Evolutionary conservation across 2,329 filamentous ascomycete species (phyloP), one percentile per base, ranked within the genome.

Genomic region (Fusarium veterinarium): DNA sequence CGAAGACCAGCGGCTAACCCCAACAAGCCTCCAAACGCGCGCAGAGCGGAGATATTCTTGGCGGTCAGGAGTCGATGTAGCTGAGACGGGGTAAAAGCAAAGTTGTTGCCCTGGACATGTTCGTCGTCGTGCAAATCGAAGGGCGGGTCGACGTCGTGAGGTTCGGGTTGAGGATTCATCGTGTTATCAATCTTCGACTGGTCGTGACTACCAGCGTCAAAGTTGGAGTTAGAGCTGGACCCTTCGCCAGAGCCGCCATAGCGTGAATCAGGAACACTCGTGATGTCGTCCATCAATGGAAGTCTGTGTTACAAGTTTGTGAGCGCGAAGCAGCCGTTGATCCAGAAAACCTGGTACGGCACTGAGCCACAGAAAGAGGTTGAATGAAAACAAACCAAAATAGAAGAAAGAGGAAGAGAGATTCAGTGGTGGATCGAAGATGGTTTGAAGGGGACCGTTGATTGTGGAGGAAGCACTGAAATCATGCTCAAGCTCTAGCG

Each of bases 31-130:
- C 88, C 88, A 67, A 90, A 82, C 20, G 84, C 85, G 53, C 84
- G 82, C 40, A 88, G 85, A 16, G 85, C 86, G 13, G 82, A 64
- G 11, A 87, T 79, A 23, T 81, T 86, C 59, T 87, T 86, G 30
- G 85, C 83, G n/a, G 84, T 86, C 35, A 88, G 75, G 37, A 90
- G 83, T 64, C 86, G 87, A 76, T 86, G 86, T 6, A 90, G 80
- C 63, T 89, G 87, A 8, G 83, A 83, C 4, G 87, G 86, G 1
- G 85, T 84, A 65, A 89, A 90, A 17, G 86, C 87, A 67, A 90
- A 90, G 11, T 81, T 83, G 74, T 86, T 88, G 61, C 73, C 72
- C 16, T 76, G 69, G 23, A 77, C 58, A 37, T 76, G 78, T 9
- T 77, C 70, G 37, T 79, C 75, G 25, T 78, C 71, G 55, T 65